Conservation (phyloP, 305 asterid genomes). For the Caryopteris hybrid region DNA sequence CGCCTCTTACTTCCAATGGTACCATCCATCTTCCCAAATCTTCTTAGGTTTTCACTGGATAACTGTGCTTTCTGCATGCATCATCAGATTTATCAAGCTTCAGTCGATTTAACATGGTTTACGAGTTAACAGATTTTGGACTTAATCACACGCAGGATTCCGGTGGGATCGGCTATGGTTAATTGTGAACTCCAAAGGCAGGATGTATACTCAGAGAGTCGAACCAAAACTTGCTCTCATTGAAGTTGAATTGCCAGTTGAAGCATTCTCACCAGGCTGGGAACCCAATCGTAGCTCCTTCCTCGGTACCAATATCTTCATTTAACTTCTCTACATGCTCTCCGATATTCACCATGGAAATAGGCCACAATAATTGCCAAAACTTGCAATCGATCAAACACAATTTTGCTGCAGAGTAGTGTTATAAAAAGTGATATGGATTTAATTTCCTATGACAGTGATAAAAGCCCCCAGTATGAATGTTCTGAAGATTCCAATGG, state of each 20-base stretch:
- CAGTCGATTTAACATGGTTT: neutral
- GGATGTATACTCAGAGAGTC: slow-evolving; percentile 60
- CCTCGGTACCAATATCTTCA: too few relatives aligned
- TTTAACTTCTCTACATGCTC: too few relatives aligned
- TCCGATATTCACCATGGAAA: too few relatives aligned
- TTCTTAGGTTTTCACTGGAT: too few relatives aligned
- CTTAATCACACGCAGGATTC: slow-evolving; percentile 30
- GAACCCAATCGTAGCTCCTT: slow-evolving; percentile 37
- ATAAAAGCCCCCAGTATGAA: slow-evolving; percentile 51
- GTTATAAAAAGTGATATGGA: too few relatives aligned
- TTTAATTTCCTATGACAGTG: slow-evolving; percentile 26
- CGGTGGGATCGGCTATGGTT: slow-evolving; percentile 70
- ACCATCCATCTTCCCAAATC: too few relatives aligned
- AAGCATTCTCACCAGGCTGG: slow-evolving; percentile 47
- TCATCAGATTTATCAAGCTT: neutral
- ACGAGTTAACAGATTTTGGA: neutral
- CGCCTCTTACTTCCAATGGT: slow-evolving; percentile 38
- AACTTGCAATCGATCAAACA: too few relatives aligned
- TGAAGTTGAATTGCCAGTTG: slow-evolving; percentile 42
- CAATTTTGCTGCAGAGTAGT: too few relatives aligned
- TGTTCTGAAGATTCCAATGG: slow-evolving; percentile 36
- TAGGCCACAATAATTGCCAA: too few relatives aligned
- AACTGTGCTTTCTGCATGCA: neutral
- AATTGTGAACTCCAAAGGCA: slow-evolving; percentile 53
- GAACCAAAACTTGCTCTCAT: slow-evolving; percentile 59